These are phyloP conservation scores for Clavispora phyllophila DNA, from an alignment of 805 yeast genomes.

Conservation along the genomic window DNA sequence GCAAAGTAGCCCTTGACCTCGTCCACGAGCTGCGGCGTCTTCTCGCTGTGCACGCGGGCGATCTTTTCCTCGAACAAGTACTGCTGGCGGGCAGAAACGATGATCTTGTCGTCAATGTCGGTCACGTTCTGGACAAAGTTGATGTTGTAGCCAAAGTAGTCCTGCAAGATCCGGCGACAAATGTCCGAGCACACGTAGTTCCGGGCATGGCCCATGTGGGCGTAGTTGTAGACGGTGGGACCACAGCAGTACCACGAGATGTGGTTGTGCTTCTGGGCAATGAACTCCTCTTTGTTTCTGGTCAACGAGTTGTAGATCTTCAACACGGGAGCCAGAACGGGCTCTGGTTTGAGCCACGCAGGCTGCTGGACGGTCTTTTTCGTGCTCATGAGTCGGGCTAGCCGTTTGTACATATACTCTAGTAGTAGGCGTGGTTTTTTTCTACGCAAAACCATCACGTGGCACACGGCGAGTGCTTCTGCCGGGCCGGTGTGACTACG, in stretches of 20 bases:
- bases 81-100: slow-evolving; percentile 88
- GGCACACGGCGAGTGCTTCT: too few relatives aligned
- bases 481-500: too few relatives aligned
- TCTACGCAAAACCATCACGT: not conserved
- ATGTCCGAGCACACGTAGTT: slow-evolving; percentile 94
- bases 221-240: slow-evolving; percentile 93
- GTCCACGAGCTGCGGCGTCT: slow-evolving; percentile 31
- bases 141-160: slow-evolving; percentile 87
- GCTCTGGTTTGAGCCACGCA: slow-evolving; percentile 26
- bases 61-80: slow-evolving; percentile 65
- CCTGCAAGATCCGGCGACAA: slow-evolving; percentile 80
- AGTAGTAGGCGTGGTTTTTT: not conserved
- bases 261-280: slow-evolving; percentile 58
- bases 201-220: slow-evolving; percentile 98
- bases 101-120: slow-evolving; percentile 97
- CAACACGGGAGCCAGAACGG: slow-evolving; percentile 31
- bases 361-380: slow-evolving; percentile 35
- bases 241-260: slow-evolving; percentile 98
- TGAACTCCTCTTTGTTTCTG: slow-evolving; percentile 68
- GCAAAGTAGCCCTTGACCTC: slow-evolving; percentile 42
- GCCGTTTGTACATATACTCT: slow-evolving; percentile 5
- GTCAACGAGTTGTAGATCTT: slow-evolving; percentile 82
- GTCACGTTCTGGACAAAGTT: slow-evolving; percentile 93
- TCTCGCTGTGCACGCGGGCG: slow-evolving; percentile 18
- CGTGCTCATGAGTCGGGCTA: slow-evolving; percentile 14